phyloP scores from a whole-genome alignment of 2,329 filamentous ascomycete species.

The Pseudogymnoascus sp. region DNA sequence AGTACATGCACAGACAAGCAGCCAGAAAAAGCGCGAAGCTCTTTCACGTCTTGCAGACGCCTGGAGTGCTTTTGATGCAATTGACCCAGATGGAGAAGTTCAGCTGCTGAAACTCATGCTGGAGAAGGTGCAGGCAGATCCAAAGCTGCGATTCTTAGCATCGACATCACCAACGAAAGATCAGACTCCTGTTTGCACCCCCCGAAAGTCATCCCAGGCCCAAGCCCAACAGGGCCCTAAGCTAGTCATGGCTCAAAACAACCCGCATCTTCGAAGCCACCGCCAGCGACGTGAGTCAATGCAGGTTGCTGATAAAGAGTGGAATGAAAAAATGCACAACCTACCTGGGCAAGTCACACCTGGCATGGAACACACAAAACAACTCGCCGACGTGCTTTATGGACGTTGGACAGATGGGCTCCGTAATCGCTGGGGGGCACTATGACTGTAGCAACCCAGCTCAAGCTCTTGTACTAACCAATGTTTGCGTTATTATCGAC shows the following conservation, averaged over 20 bases:
- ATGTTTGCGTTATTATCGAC: conserved; percentile 2
- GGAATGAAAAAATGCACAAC: conserved; percentile 35
- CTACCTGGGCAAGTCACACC: conserved; percentile 51
- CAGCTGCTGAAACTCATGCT: conserved; percentile 74
- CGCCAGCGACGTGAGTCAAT: conserved; percentile 51
- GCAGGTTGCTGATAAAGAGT: conserved; percentile 40
- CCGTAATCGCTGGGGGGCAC: conserved; percentile 56
- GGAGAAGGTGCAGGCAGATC: conserved; percentile 62
- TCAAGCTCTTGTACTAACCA: conserved; percentile 3
- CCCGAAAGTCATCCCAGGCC: conserved; percentile 36
- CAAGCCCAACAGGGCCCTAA: conserved; percentile 37
- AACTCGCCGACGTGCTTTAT: conserved; percentile 86
- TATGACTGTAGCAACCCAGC: conserved; percentile 6
- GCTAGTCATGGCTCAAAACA: conserved; percentile 70
- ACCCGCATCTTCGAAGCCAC: conserved; percentile 77
- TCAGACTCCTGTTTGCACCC: conserved; percentile 48
- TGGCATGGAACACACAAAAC: conserved; percentile 87
- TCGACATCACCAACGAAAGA: conserved; percentile 25
- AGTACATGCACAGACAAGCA: conserved; percentile 70
- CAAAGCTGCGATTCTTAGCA: conserved; percentile 42
- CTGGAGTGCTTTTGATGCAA: conserved; percentile 72
- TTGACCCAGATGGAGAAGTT: conserved; percentile 86
- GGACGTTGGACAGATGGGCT: conserved; percentile 82
- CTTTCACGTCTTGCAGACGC: conserved; percentile 78
- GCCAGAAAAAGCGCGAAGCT: conserved; percentile 69